A percentile compares a stretch with the other conserved stretches of the same genome.
phyloP scores from a whole-genome alignment of 1,284 basidiomycete species.

The Ceratobasidium sp. region DNA sequence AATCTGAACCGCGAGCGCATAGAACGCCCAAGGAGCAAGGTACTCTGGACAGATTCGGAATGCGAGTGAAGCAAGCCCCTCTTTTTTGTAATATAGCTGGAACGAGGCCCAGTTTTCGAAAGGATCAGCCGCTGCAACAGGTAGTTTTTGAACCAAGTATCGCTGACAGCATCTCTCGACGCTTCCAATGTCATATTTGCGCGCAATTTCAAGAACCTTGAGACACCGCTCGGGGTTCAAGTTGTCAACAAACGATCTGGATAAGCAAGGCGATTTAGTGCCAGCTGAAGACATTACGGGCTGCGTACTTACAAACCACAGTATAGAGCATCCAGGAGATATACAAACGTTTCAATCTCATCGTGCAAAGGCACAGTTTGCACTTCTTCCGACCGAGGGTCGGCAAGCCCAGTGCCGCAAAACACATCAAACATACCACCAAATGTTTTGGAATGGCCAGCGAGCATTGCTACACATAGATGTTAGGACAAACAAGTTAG shows the following conservation, averaged over 20 bases:
- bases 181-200: background rate
- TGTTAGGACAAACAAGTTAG: background rate
- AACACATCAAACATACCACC: conserved; percentile 6
- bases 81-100: background rate
- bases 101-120: background rate
- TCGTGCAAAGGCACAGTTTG: conserved; percentile 1
- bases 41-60: background rate
- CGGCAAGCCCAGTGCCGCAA: background rate
- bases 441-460: background rate
- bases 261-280: background rate
- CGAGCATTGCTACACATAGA: background rate
- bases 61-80: background rate
- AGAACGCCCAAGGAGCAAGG: conserved; percentile 23
- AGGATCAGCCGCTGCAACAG: background rate
- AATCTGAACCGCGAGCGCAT: background rate
- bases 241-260: background rate
- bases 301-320: background rate
- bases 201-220: background rate
- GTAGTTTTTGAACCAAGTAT: background rate
- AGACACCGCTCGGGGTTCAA: background rate
- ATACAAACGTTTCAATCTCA: background rate
- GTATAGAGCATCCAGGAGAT: background rate
- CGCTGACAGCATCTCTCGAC: background rate
- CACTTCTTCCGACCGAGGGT: background rate
- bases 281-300: background rate